Base-by-base conservation (phyloP, 768 basidiomycete genomes). In the Leccinum rimulosum region DNA sequence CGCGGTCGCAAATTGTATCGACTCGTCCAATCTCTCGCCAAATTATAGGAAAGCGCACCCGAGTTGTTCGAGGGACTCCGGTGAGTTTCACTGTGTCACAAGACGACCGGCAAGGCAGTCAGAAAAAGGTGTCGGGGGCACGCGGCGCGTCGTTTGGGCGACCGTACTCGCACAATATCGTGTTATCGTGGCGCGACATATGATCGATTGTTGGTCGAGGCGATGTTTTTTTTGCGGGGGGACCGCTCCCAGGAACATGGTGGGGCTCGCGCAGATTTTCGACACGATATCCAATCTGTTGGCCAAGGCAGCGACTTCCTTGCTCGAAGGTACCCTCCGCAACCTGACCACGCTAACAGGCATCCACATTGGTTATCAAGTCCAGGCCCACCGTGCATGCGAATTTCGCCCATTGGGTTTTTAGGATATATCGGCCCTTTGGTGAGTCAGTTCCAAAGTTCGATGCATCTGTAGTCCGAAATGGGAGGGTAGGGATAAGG, bases 61-160 rank as follows among this genome's bases (percentile, higher is more conserved):
- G 83, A 79, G 7, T 54, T 82, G 69, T 80, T 83, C 53, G 84
- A 84, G 70, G 81, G 75, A 65, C 25, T 25, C 25, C 25, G 86
- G 85, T 15, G 80, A 81, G 61, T 67, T 86, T 27, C 27, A 27
- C 25, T 25, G 25, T 25, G 25, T 31, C 78, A 85, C 36, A 79
- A 83, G 71, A 67, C 79, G 0, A 81, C 79, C 7, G 83, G 83
- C 0, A 84, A 82, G 67, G 73, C 71, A 10, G 83, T 81, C 10
- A 40, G 77, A 65, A 3, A 68, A 62, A 8, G 79, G 78, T 1
- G 14, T 67, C 70, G 31, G 76, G 80, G 11, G 11, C 12, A 33
- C 33, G 33, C 33, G 31, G 31, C 31, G 31, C 12, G 14, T 9
- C 33, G 15, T 12, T 33, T 22, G 5, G 54, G n/a, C 22, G 28